Base-by-base conservation (phyloP, 768 basidiomycete genomes). In the Kockovaella imperatae region DNA sequence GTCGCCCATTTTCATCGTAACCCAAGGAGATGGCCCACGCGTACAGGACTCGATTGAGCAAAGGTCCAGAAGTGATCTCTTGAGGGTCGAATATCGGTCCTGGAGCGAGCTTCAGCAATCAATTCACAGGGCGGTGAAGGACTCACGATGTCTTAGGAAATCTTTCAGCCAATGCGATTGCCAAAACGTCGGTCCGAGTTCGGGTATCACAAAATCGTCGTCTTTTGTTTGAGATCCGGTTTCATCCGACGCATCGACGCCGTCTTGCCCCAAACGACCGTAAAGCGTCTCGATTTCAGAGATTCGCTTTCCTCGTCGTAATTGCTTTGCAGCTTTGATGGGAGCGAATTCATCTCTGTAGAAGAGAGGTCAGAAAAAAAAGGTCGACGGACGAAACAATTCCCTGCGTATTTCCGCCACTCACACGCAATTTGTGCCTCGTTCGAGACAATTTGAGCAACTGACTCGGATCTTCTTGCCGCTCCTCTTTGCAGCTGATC, bases 1-100 rank as follows among this genome's bases (percentile, higher is more conserved):
- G 80, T 14, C 77, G 62, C 30, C 88, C 90, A 35, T 75, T 77
- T 59, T 88, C 86, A 67, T 91, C 80, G 38, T 93, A 74, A 32
- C 90, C 91, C 67, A 87, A 90, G 31, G 86, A 87, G 3, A 82
- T 79, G 0, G 87, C 90, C 88, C 88, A 95, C 18, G 84, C 80
- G 35, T 86, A 86, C 18, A 93, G 76, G 25, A 86, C 71, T 77
- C 86, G 83, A 17, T 82, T 77, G 32, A 95, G 76, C 47, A 93
- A 78, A 34, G 79, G 78, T 11, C 83, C 88, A 56, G 86, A 82
- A 40, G 78, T 74, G 59, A 89, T 91, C 63, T 91, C 87, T 31
- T 74, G 74, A 4, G 85, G 78, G 57, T 93, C 88, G 40, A 93
- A 75, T 48, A 93, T 77, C 7, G 90, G 90, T 36, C 87, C 90